Evolutionary conservation across 768 basidiomycete genomes (phyloP).

Genomic region (Tricholoma matsutake): DNA sequence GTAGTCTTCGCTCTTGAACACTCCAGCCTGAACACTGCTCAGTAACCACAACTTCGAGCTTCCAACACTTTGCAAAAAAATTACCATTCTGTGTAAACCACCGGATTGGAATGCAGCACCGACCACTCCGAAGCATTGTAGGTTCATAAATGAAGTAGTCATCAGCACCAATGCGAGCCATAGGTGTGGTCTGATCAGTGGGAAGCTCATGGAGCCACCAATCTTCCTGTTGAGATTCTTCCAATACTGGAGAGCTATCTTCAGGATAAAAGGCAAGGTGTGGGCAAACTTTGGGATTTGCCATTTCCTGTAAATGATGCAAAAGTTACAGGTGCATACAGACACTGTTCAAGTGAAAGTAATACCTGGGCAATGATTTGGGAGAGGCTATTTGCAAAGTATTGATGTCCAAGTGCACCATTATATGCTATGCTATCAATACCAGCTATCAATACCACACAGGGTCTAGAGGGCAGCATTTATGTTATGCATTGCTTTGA

Average conservation of each 20-base stretch:
- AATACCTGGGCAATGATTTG: constrained; percentile 30
- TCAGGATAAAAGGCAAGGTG: constrained; percentile 35
- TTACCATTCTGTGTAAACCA: background rate
- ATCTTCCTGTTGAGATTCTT: constrained; percentile 17
- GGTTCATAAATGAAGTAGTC: background rate
- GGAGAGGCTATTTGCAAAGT: constrained; percentile 28
- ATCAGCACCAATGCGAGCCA: background rate
- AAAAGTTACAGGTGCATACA: too few species aligned
- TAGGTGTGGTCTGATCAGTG: background rate
- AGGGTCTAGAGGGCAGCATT: background rate
- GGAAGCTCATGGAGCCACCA: constrained; percentile 28
- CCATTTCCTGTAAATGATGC: constrained; percentile 32
- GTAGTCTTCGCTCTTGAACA: background rate
- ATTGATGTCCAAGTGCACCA: constrained; percentile 29
- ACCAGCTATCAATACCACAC: constrained; percentile 29
- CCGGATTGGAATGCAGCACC: background rate
- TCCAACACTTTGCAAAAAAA: background rate
- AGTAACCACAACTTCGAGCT: background rate
- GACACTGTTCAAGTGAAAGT: background rate
- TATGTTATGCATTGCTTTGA: background rate
- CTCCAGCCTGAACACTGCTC: background rate
- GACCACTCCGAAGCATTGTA: background rate
- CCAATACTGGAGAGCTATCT: constrained; percentile 20
- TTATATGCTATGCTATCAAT: constrained; percentile 25
- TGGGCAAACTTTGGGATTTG: constrained; percentile 31